phyloP scores from a whole-genome alignment of 2,329 filamentous ascomycete genomes.

The Arthrobotrys pseudoclavata region DNA sequence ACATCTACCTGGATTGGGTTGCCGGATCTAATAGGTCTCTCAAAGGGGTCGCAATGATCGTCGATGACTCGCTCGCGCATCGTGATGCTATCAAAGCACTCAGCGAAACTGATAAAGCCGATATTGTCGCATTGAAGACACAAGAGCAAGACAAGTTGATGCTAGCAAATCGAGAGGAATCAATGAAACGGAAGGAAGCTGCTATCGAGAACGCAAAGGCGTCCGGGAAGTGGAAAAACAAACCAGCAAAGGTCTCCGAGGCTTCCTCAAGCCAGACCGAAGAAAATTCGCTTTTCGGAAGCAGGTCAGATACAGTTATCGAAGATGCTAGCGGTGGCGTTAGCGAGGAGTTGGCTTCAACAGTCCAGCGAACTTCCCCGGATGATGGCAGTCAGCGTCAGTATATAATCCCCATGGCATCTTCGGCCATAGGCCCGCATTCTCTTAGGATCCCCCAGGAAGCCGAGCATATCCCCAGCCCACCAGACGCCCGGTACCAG shows the following conservation, averaged over 20 bases:
- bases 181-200: slow-evolving; percentile 40
- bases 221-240: slow-evolving; percentile 54
- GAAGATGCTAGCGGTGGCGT: slow-evolving; percentile 34
- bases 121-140: slow-evolving; percentile 36
- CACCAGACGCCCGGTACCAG: slow-evolving; percentile 72
- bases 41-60: slow-evolving; percentile 42
- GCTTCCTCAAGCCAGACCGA: neutral
- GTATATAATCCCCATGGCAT: slow-evolving; percentile 66
- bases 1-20: neutral
- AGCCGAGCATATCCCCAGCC: slow-evolving; percentile 63
- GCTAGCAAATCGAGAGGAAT: slow-evolving; percentile 34
- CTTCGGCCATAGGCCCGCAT: slow-evolving; percentile 67
- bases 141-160: slow-evolving; percentile 43
- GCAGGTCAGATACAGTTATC: slow-evolving; percentile 12
- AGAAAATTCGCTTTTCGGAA: slow-evolving; percentile 22
- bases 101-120: slow-evolving; percentile 33
- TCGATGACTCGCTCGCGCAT: slow-evolving; percentile 42
- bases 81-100: slow-evolving; percentile 30
- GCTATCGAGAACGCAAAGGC: slow-evolving; percentile 53
- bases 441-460: slow-evolving; percentile 64
- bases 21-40: slow-evolving; percentile 27
- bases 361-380: slow-evolving; percentile 62
- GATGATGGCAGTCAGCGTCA: slow-evolving; percentile 70
- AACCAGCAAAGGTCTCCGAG: neutral
- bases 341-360: slow-evolving; percentile 62